Evolutionary conservation across 345 rosid species (phyloP), one percentile per base, ranked within the genome.

Genomic region (Eucalyptus polyanthemos): DNA sequence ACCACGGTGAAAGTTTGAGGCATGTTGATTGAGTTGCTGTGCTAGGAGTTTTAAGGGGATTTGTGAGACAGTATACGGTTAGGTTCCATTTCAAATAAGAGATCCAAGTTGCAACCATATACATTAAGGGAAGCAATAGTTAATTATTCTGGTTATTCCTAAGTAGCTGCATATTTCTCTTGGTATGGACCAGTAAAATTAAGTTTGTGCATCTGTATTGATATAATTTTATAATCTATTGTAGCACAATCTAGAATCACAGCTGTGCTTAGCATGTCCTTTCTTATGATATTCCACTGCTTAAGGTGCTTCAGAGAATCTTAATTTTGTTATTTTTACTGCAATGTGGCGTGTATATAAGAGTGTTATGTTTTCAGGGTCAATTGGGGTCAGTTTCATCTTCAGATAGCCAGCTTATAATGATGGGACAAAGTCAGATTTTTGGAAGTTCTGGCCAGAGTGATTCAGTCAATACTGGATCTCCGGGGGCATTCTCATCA

Each of bases 301-400:
- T 76, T 37, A 76, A 76, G 85, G 85, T 76, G 85, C 85, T 76
- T 76, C 5, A 4, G 85, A 21, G 45, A 72, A 37, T 72, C 29
- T 40, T 87, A 54, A 54, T 25, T 54, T 29, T 17, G 69, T 31
- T 50, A 40, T 51, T 87, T 87, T 86, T 50, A 14, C 53, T 31
- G 56, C 60, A 51, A 86, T 87, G 50, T 60, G 90, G 83, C 60
- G 5, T 58, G 34, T 89, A 89, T 88, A 90, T 89, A 80, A 76
- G 72, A 76, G 34, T 87, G 88, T 60, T 17, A 21, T 53, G 67
- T 89, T 92, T 90, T 90, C 93, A 98, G 99, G 97, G 96, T 90
- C 99, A 96, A 93, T 89, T 96, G 81, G 95, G 96, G 81, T 94
- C 99, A 34, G 98, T 94, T 91, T 95, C 99, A 85, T 95, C 99